Evolutionary conservation across 2,329 filamentous ascomycete genomes (phyloP).

Genomic region (Fusarium sp.): DNA sequence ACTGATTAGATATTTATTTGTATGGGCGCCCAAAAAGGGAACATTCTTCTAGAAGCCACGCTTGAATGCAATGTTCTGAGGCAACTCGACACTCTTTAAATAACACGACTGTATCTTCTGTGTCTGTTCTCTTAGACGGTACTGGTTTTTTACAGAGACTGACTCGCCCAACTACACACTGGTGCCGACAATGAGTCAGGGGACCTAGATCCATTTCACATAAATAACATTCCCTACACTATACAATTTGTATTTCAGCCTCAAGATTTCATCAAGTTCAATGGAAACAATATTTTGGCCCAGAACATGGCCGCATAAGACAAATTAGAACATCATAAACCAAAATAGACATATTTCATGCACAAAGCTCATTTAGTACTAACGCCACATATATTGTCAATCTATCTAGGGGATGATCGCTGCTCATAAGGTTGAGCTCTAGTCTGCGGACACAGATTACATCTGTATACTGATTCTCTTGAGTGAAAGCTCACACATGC

Average conservation of each 20-base stretch:
- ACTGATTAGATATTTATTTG: neutral
- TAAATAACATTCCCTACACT: neutral
- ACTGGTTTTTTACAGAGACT: rapidly evolving
- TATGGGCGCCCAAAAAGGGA: rapidly evolving
- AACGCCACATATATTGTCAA: rapidly evolving
- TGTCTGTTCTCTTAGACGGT: rapidly evolving
- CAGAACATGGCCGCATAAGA: rapidly evolving
- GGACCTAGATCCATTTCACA: rapidly evolving
- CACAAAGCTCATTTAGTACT: neutral
- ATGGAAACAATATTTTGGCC: rapidly evolving
- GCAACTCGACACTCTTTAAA: too few relatives aligned
- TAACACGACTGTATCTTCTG: rapidly evolving
- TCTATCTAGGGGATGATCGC: too few relatives aligned
- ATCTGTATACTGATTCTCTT: rapidly evolving
- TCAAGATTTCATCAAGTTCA: neutral
- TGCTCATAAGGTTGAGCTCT: too few relatives aligned
- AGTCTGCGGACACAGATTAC: too few relatives aligned
- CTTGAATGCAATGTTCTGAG: rapidly evolving
- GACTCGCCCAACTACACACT: rapidly evolving
- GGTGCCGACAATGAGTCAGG: rapidly evolving
- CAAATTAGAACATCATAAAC: neutral
- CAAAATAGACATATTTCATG: rapidly evolving
- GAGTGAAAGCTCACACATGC: rapidly evolving
- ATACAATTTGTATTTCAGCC: neutral
- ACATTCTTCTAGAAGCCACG: neutral